These are phyloP conservation scores for Alternaria consortialis DNA, from an alignment of 2,329 filamentous ascomycete genomes.

Conservation along the genomic window DNA sequence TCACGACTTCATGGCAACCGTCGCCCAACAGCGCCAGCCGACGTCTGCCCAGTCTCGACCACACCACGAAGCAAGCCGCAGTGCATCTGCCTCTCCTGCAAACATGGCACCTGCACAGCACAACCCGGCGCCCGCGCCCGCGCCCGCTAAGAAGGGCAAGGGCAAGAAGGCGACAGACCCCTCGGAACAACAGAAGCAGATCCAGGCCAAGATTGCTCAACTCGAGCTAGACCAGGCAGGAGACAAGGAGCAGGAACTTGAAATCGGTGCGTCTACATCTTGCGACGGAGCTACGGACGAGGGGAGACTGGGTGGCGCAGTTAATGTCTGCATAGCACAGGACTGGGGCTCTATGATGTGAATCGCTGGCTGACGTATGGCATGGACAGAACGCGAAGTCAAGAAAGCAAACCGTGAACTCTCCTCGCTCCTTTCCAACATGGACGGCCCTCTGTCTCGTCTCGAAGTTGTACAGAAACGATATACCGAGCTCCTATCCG, in stretches of 20 bases:
- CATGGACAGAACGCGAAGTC: slow-evolving; percentile 81
- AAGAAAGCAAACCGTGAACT: slow-evolving; percentile 93
- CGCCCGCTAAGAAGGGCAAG: slow-evolving; percentile 78
- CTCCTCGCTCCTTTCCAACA: slow-evolving; percentile 81
- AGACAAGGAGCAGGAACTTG: slow-evolving; percentile 93
- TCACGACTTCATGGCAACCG: slow-evolving; percentile 46
- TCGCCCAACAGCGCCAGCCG: slow-evolving; percentile 48
- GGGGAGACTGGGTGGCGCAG: slow-evolving; percentile 17
- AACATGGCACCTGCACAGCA: slow-evolving; percentile 57
- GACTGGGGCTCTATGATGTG: slow-evolving; percentile 12
- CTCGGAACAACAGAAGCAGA: slow-evolving; percentile 87
- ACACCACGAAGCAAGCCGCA: slow-evolving; percentile 54
- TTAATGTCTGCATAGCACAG: slow-evolving; percentile 11
- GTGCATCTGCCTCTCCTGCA: slow-evolving; percentile 51
- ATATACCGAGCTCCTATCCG: slow-evolving; percentile 87
- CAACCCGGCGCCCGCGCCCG: slow-evolving; percentile 62
- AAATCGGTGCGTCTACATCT: slow-evolving; percentile 74
- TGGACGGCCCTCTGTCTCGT: slow-evolving; percentile 90
- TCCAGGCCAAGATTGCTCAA: slow-evolving; percentile 93
- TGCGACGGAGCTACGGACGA: slow-evolving; percentile 14
- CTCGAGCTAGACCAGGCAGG: slow-evolving; percentile 91
- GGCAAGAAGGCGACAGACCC: slow-evolving; percentile 85
- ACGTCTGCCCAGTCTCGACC: slow-evolving; percentile 41
- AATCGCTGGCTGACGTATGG: slow-evolving; percentile 38
- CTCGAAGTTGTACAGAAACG: slow-evolving; percentile 90